A percentile compares a stretch with the other conserved stretches of the same genome.
phyloP scores from a whole-genome alignment of 75 land plant genomes.

The Azolla pinnata region DNA sequence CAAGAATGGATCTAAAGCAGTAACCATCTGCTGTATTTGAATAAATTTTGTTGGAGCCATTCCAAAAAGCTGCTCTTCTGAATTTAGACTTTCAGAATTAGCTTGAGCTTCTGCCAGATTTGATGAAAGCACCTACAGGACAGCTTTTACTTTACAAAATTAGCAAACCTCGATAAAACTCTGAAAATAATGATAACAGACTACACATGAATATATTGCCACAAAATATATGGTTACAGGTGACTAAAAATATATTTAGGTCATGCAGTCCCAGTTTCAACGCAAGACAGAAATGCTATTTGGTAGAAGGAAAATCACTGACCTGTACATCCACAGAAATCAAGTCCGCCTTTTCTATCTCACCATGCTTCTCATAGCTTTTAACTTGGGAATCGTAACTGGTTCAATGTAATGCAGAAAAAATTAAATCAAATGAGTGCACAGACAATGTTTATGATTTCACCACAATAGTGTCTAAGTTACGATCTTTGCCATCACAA shows the following conservation, averaged over 20 bases:
- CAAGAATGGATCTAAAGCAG: conserved; percentile 17
- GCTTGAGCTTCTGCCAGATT: conserved; percentile 22
- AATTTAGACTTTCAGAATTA: conserved; percentile 19
- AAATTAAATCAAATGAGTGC: no score
- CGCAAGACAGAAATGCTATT: no score
- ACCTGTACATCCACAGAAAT: conserved; percentile 16
- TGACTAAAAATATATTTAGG: no score
- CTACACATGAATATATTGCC: no score
- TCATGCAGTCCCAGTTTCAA: no score
- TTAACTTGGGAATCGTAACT: conserved; percentile 20
- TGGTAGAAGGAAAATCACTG: not conserved
- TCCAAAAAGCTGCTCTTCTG: conserved; percentile 28
- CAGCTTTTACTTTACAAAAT: not conserved
- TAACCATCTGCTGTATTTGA: conserved; percentile 19
- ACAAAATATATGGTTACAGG: no score
- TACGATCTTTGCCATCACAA: no score
- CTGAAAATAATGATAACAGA: no score
- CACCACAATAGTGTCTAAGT: no score
- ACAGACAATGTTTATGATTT: no score
- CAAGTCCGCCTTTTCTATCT: conserved; percentile 17
- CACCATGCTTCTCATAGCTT: conserved; percentile 24
- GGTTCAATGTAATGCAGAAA: no score
- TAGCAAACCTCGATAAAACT: not conserved
- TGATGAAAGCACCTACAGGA: conserved; percentile 7
- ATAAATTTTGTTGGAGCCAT: conserved; percentile 29